Evolutionary conservation across 352 stramenopile species (phyloP), one percentile per base, ranked within the genome.

Genomic region (Pythium biforme): DNA sequence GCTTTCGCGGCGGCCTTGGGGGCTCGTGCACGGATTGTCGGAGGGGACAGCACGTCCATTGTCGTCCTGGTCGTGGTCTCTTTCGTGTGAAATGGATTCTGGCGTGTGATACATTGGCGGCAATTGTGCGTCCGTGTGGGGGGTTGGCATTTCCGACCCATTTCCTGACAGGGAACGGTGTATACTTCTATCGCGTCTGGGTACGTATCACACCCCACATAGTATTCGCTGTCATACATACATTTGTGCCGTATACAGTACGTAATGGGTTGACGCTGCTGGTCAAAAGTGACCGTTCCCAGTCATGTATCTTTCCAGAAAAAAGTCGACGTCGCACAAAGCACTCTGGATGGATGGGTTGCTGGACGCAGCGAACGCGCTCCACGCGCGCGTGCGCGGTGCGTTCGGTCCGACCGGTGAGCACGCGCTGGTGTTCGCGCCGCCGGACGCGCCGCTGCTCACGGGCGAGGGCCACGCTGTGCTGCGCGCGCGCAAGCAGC

Each of bases 401-500:
- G 71, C 59, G 62, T 91, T 85, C 50, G 83, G 83, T 0, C 81
- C 83, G 20, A 72, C 56, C 15, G 78, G 73, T 31, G 66, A 80
- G 22, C 67, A 86, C 14, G 77, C 72, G 48, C 55, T 93, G 62
- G 59, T 93, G 10, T 87, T 91, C 37, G 62, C 74, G 22, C 75
- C 83, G 25, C 78, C 81, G 2, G 77, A 89, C 23, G 64, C 76
- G 9, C 83, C 80, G 2, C 29, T 91, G 23, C 62, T 89, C 40
- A 89, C 81, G 10, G 70, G 68, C 4, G 74, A 86, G 31, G 81
- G 76, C 1, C 77, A 86, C 51, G 62, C 75, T 1, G 62, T 90
- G 0, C 65, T 91, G 4, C 61, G 66, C 20, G 75, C 77, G 17
- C 83, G 69, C 69, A 75, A 70, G 12, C 55, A 69, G 31, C 65